phyloP scores from a whole-genome alignment of 495 filamentous ascomycete genomes.

The Penicillium nucicola region DNA sequence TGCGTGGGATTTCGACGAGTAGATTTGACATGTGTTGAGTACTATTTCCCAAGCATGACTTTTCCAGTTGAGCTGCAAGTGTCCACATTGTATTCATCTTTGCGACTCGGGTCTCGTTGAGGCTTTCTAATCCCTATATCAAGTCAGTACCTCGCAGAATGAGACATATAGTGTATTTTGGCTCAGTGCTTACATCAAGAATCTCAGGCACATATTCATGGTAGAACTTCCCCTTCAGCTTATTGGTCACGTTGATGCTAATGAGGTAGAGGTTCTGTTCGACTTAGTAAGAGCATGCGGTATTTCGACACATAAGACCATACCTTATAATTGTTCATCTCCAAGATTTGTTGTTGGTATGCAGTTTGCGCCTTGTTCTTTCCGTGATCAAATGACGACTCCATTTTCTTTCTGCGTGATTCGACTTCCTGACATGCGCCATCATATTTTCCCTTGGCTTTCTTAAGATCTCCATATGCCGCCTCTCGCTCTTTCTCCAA shows the following conservation, averaged over 20 bases:
- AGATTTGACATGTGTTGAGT: constrained; percentile 67
- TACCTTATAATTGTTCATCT: constrained; percentile 95
- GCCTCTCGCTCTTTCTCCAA: constrained; percentile 84
- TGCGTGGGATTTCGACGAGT: constrained; percentile 78
- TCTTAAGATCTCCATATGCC: constrained; percentile 80
- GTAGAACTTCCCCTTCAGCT: constrained; percentile 93
- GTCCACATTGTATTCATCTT: constrained; percentile 87
- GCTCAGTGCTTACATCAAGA: constrained; percentile 64
- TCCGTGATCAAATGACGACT: constrained; percentile 79
- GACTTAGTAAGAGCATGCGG: neutral
- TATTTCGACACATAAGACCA: neutral
- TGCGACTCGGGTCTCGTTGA: constrained; percentile 80
- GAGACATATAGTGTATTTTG: constrained; percentile 1
- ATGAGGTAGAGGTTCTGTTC: constrained; percentile 88
- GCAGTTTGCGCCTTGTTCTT: constrained; percentile 81
- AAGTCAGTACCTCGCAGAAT: neutral
- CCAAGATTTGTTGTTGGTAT: constrained; percentile 83
- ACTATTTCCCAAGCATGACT: constrained; percentile 65
- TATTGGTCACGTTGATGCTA: constrained; percentile 91
- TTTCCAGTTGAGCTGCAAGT: constrained; percentile 75
- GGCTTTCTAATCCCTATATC: constrained; percentile 72
- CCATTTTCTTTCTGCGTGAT: constrained; percentile 87
- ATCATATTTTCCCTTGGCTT: constrained; percentile 91
- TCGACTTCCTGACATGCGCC: constrained; percentile 92
- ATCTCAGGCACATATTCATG: constrained; percentile 94